Percentiles rank a stretch among this genome's conserved stretches.
These are phyloP conservation scores for Clavaria fumosa DNA, from an alignment of 768 basidiomycete genomes.

Conservation along the genomic window DNA sequence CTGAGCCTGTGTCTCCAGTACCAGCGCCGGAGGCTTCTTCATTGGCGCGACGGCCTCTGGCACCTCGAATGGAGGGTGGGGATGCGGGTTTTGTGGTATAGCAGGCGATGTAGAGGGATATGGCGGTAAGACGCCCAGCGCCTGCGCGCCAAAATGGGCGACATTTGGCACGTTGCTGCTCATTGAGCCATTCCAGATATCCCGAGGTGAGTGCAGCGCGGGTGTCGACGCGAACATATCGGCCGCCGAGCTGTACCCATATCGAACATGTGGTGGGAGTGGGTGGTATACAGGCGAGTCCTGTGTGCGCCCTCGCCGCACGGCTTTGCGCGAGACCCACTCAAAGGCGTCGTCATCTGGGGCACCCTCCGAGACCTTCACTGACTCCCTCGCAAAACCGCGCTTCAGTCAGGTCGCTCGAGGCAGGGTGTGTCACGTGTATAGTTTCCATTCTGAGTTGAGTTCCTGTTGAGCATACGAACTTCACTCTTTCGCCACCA, in stretches of 20 bases:
- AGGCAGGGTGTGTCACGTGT: no score
- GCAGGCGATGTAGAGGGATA: no score
- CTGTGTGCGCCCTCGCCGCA: conserved; percentile 25
- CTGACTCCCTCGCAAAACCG: no score
- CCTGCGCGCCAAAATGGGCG: conserved; percentile 16
- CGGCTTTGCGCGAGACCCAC: conserved; percentile 60
- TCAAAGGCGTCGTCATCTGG: conserved; percentile 70
- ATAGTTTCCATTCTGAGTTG: no score
- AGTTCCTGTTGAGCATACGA: no score
- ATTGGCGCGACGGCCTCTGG: no score
- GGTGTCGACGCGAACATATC: conserved; percentile 48
- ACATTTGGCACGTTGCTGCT: conserved; percentile 27
- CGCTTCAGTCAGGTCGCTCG: no score
- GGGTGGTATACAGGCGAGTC: conserved; percentile 50
- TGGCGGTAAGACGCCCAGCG: background rate
- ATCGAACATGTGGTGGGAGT: conserved; percentile 59
- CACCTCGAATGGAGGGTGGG: background rate
- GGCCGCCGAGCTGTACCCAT: conserved; percentile 33
- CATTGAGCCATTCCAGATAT: conserved; percentile 28
- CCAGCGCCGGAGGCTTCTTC: background rate
- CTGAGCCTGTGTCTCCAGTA: conserved; percentile 13
- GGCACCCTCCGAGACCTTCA: conserved; percentile 33
- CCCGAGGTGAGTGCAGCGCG: conserved; percentile 26
- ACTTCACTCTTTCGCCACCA: no score
- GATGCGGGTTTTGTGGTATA: conserved; percentile 1